Conservation (phyloP, 1,284 basidiomycete genomes). For the Golubevia pallescens region DNA sequence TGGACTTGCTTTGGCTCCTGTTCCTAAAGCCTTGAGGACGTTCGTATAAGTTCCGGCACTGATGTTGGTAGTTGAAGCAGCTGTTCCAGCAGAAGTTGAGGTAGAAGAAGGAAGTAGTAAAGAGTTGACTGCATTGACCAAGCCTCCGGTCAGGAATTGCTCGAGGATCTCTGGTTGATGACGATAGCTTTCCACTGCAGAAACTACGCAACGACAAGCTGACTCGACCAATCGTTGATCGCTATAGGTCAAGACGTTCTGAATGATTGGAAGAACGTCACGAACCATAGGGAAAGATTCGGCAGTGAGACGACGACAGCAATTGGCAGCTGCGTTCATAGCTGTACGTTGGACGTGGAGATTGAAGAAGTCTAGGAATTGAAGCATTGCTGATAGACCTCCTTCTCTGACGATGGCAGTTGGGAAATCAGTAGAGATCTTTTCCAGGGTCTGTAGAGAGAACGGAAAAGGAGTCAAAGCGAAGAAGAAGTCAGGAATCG, state of each 20-base stretch:
- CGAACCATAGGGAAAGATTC: conserved; percentile 32
- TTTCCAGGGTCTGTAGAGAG: conserved; percentile 42
- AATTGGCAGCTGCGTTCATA: conserved; percentile 55
- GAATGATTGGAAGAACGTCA: conserved; percentile 54
- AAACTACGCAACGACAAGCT: conserved; percentile 56
- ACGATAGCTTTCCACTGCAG: conserved; percentile 43
- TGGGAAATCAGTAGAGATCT: conserved; percentile 52
- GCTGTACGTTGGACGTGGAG: conserved; percentile 62
- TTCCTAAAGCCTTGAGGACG: conserved; percentile 48
- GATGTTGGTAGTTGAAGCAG: conserved; percentile 30
- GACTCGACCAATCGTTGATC: conserved; percentile 58
- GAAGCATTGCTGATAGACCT: conserved; percentile 54
- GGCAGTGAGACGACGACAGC: conserved; percentile 48
- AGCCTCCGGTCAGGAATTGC: conserved; percentile 30
- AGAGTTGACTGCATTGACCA: conserved; percentile 43
- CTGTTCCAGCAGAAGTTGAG: conserved; percentile 6
- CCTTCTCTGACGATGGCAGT: conserved; percentile 55
- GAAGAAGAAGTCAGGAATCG: not conserved
- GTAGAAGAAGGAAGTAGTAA: conserved; percentile 35
- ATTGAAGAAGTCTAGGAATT: conserved; percentile 63
- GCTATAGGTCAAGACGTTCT: conserved; percentile 48
- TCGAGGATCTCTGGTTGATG: conserved; percentile 44
- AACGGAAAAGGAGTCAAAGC: not conserved
- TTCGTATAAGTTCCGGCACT: conserved; percentile 44
- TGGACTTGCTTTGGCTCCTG: conserved; percentile 41